Conservation (phyloP, 371 early-diverging fungal genomes). For the Funneliformis caledonium region DNA sequence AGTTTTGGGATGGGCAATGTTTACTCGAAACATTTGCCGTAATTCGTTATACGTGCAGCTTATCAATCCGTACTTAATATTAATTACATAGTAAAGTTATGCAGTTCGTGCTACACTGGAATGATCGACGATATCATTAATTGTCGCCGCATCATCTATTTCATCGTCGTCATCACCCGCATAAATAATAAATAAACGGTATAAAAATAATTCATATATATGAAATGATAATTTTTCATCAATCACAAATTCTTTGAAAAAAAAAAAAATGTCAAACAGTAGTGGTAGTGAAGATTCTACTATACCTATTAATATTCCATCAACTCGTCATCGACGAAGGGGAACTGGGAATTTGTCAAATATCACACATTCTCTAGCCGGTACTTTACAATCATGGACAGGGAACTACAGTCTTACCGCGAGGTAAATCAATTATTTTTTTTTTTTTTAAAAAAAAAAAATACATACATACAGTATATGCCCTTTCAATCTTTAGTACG, state of each 20-base stretch:
- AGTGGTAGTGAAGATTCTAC: neutral
- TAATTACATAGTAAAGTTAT: too few species aligned
- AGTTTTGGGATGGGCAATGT: too few species aligned
- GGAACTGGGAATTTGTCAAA: neutral
- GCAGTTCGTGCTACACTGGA: too few species aligned
- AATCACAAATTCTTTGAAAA: neutral
- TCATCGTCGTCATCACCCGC: too few species aligned
- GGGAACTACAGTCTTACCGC: conserved; percentile 13
- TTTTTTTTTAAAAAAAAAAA: neutral
- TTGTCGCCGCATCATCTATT: neutral
- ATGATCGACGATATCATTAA: neutral
- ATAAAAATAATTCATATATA: neutral
- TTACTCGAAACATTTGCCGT: neutral
- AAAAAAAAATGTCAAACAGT: neutral
- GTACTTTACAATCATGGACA: conserved; percentile 31
- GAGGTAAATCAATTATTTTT: neutral
- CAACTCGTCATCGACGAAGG: neutral
- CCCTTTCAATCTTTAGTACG: conserved; percentile 11
- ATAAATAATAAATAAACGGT: too few species aligned
- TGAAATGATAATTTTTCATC: neutral
- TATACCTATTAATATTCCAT: conserved; percentile 13
- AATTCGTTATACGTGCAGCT: neutral
- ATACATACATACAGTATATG: neutral
- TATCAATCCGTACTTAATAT: too few species aligned
- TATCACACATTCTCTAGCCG: neutral